A percentile compares a stretch with the other conserved stretches of the same genome.
phyloP scores from a whole-genome alignment of 345 rosid genomes.

The rapeseed (Brassica napus) region Da-Ae NC_063437.1:12566501-12567000 shows the following conservation, averaged over 20 bases:
- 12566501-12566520: background rate
- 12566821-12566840: background rate
- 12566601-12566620: background rate
- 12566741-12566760: background rate
- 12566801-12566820: background rate
- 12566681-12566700: background rate
- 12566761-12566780: background rate
- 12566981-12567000: background rate
- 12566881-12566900: background rate
- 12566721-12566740: background rate
- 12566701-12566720: background rate
- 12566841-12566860: background rate
- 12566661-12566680: background rate
- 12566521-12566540: background rate
- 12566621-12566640: background rate
- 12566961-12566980: background rate
- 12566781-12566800: background rate
- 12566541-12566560: background rate
- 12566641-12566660: background rate
- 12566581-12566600: background rate
- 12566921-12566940: background rate
- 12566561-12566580: background rate
- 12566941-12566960: background rate
- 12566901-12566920: background rate
- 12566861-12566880: background rate